Base-by-base conservation (phyloP, 2,329 filamentous ascomycete species). In the Fonsecaea multimorphosa region DNA sequence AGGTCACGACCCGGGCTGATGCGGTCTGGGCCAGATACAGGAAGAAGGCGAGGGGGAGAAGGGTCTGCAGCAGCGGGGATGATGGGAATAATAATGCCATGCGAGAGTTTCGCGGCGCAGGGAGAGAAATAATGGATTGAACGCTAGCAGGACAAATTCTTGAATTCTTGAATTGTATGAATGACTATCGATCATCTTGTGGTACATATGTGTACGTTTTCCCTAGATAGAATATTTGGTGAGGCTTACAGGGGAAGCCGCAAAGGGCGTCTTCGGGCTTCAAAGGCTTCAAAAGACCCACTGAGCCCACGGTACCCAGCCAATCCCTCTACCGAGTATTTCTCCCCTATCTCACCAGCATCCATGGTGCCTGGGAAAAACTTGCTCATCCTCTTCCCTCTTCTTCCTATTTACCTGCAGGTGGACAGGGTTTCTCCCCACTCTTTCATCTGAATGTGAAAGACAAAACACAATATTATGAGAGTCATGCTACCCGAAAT, bases 1-100 rank as follows among this genome's bases (percentile, higher is more conserved):
- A 81, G 19, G 56, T 59, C 19, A 49, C 44, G 44, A 7, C 24
- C 9, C 44, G 44, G 8, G 38, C 38, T 16, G n/a, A 22, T 24
- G 19, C 14, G 2, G 44, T 49, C 14, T 40, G 38, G 16, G 22
- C 19, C 2, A 16, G 16, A 19, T 19, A 49, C 44, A 49, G 9
- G 19, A 3, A 9, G 44, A 24, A 8, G 44, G 3, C 9, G 44
- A 24, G 19, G 22, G 44, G 9, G n/a, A 49, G 19, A 12, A 24
- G 19, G 9, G 19, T 49, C 44, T 44, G 38, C 38, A 44, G 38
- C 38, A 44, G 38, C 3, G 19, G 9, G 2, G 44, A 49, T 9
- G 19, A 46, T 46, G 9, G n/a, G n/a, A n/a, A 46, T 11, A 14
- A 12, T 24, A 4, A 1, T 11, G 44, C 22, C 44, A 24, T 49